phyloP scores from a whole-genome alignment of 2,329 filamentous ascomycete genomes.

The Cercospora sp. region DNA sequence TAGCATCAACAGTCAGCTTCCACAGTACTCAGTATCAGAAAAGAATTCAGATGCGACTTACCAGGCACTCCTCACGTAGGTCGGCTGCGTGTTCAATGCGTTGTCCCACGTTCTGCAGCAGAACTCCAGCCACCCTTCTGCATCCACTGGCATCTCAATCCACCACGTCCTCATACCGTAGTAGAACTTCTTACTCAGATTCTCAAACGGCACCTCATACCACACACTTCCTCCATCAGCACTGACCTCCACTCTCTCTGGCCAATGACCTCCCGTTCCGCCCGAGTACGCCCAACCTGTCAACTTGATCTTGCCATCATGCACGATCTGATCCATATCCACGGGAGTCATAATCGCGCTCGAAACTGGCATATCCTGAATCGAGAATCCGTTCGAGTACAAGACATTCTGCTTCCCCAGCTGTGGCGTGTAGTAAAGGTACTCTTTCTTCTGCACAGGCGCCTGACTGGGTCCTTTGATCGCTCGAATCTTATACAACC shows the following conservation, averaged over 20 bases:
- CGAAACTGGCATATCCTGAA: slow-evolving; percentile 71
- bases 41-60: slow-evolving; percentile 24
- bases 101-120: slow-evolving; percentile 49
- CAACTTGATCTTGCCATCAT: slow-evolving; percentile 59
- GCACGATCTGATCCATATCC: slow-evolving; percentile 61
- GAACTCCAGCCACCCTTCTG: slow-evolving; percentile 51
- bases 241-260: slow-evolving; percentile 64
- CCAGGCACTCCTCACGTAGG: slow-evolving; percentile 47
- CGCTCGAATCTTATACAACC: slow-evolving; percentile 64
- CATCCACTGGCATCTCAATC: slow-evolving; percentile 59
- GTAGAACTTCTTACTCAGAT: slow-evolving; percentile 62
- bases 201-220: slow-evolving; percentile 63
- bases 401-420: slow-evolving; percentile 65
- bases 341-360: slow-evolving; percentile 66
- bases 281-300: slow-evolving; percentile 51
- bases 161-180: slow-evolving; percentile 67
- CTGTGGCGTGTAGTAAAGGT: slow-evolving; percentile 69
- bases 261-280: slow-evolving; percentile 43
- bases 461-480: slow-evolving; percentile 58
- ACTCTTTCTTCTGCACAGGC: slow-evolving; percentile 65
- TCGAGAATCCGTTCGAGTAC: slow-evolving; percentile 57
- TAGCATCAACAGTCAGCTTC: slow-evolving; percentile 12
- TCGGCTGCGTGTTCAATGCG: slow-evolving; percentile 50
- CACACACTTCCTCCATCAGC: slow-evolving; percentile 64
- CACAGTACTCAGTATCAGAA: not conserved